A percentile compares a stretch with the other conserved stretches of the same genome.
phyloP scores from a whole-genome alignment of 2,329 filamentous ascomycete genomes.

The Aspergillus phoenicis region DNA sequence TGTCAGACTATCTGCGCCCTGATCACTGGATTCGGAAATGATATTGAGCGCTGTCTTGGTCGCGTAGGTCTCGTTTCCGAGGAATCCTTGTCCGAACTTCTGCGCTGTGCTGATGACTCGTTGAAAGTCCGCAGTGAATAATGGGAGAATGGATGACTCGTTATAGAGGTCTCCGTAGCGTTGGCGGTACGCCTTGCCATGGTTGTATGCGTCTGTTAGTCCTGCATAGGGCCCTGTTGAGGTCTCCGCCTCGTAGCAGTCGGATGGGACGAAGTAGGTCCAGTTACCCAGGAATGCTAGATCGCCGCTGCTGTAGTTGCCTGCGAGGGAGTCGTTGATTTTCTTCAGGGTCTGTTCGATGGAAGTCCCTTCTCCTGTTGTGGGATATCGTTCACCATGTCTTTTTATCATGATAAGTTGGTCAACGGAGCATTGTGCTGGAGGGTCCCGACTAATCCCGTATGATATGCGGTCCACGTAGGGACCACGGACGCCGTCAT shows the following conservation, averaged over 20 bases:
- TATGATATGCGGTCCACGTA: conserved; percentile 21
- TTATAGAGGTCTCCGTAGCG: conserved; percentile 26
- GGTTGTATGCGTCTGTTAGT: conserved; percentile 19
- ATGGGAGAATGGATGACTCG: conserved; percentile 16
- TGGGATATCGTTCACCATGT: conserved; percentile 29
- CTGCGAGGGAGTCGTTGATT: conserved; percentile 9
- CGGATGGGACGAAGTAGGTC: conserved; percentile 24
- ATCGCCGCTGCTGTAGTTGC: conserved; percentile 18
- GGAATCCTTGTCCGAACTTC: conserved; percentile 28
- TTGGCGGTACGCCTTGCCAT: conserved; percentile 23
- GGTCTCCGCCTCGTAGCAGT: conserved; percentile 24
- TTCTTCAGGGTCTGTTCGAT: conserved; percentile 22
- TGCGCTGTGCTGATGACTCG: conserved; percentile 27
- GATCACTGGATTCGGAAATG: conserved; percentile 23
- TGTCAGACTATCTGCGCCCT: conserved; percentile 27
- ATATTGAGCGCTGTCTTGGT: conserved; percentile 27
- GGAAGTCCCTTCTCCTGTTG: conserved; percentile 2
- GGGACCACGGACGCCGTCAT: conserved; percentile 24
- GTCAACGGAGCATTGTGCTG: conserved; percentile 23
- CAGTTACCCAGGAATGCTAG: conserved; percentile 25
- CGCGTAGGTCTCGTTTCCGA: conserved; percentile 25
- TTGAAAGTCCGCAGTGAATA: conserved; percentile 23
- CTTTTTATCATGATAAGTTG: conserved; percentile 29
- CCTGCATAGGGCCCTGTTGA: conserved; percentile 24
- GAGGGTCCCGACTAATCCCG: conserved; percentile 25